A percentile compares a stretch with the other conserved stretches of the same genome.
Conservation (phyloP, 768 basidiomycete genomes). For the Collybiopsis luxurians region DNA sequence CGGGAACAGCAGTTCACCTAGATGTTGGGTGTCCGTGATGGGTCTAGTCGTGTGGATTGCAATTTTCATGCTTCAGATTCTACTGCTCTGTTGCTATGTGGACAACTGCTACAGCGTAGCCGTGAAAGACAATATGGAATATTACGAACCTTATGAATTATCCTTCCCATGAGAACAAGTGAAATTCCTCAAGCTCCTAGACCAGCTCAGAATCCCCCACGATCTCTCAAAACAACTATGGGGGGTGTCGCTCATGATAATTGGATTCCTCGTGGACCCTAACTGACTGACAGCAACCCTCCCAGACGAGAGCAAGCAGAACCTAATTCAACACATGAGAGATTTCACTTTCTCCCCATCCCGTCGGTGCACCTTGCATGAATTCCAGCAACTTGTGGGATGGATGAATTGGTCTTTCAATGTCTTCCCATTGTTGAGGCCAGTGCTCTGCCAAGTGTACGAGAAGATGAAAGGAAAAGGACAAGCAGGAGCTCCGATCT, state of each 20-base stretch:
- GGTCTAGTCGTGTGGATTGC: conserved; percentile 27
- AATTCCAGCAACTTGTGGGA: conserved; percentile 19
- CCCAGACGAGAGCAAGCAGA: neutral
- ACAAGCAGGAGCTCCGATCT: conserved; percentile 5
- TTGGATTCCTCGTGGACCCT: conserved; percentile 37
- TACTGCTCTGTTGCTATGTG: neutral
- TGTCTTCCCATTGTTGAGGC: conserved; percentile 20
- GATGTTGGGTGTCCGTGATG: conserved; percentile 20
- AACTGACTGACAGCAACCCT: conserved; percentile 27
- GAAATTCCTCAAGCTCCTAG: conserved; percentile 34
- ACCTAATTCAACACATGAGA: conserved; percentile 13
- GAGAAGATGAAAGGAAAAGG: conserved; percentile 20
- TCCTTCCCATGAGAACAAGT: conserved; percentile 19
- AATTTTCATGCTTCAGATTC: conserved; percentile 7
- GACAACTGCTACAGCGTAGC: neutral
- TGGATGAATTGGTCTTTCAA: conserved; percentile 25
- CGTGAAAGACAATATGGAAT: neutral
- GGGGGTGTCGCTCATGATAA: conserved; percentile 28
- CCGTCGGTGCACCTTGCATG: neutral
- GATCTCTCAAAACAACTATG: conserved; percentile 35
- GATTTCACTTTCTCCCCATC: conserved; percentile 2
- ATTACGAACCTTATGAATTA: neutral
- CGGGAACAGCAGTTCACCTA: conserved; percentile 15
- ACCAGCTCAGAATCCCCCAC: conserved; percentile 37
- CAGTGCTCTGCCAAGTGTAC: conserved; percentile 18